Conservation (phyloP, 2,329 filamentous ascomycete genomes). For the Ophiostoma sp. region DNA sequence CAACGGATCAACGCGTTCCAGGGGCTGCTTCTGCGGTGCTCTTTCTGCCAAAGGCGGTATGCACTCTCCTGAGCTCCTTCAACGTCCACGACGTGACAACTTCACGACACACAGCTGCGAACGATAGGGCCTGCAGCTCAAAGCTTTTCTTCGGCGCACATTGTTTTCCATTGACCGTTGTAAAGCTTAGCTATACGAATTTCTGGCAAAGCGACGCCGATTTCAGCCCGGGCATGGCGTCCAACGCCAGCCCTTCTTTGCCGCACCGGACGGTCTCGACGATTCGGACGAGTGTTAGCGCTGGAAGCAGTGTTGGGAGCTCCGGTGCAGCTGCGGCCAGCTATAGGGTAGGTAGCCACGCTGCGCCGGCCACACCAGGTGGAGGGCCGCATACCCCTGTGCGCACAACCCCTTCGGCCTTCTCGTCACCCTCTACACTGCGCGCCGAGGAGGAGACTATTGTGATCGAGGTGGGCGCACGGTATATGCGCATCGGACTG, state of each 20-base stretch:
- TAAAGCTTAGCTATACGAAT: background rate
- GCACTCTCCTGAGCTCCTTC: background rate
- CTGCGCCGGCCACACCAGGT: conserved; percentile 32
- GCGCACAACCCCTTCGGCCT: conserved; percentile 54
- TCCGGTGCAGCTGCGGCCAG: conserved; percentile 5
- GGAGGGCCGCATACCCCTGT: conserved; percentile 62
- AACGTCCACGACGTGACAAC: background rate
- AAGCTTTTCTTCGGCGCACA: no score
- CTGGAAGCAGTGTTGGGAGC: conserved; percentile 21
- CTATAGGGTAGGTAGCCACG: conserved; percentile 28
- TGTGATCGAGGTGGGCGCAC: conserved; percentile 78
- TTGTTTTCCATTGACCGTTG: background rate
- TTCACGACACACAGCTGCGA: background rate
- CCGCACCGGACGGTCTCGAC: conserved; percentile 60
- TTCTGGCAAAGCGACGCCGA: background rate
- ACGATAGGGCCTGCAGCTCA: background rate
- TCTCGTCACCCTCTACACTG: conserved; percentile 61
- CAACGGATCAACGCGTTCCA: background rate
- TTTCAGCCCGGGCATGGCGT: conserved; percentile 43
- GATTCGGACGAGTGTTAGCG: conserved; percentile 49
- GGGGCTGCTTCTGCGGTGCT: background rate
- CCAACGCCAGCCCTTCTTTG: conserved; percentile 46
- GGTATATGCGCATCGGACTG: conserved; percentile 79
- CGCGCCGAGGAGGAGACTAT: conserved; percentile 80
- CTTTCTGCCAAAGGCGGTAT: conserved; percentile 26